phyloP scores from a whole-genome alignment of 306 rosid species.

The Pyrus communis region DNA sequence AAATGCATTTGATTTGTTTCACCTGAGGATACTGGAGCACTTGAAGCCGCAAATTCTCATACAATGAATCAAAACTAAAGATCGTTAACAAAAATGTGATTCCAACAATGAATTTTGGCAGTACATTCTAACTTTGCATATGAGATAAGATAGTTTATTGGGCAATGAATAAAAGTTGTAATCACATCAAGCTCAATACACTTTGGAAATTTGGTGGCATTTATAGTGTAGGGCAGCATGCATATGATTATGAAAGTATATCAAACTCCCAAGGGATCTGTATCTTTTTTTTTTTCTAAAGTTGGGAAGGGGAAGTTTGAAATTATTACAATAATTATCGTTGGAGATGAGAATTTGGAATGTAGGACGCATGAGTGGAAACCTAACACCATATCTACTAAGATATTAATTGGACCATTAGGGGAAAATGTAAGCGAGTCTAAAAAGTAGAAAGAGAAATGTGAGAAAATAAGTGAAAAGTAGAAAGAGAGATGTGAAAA shows the following conservation, averaged over 20 bases:
- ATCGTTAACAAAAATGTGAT: neutral
- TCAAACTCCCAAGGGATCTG: neutral
- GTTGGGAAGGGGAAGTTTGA: no score
- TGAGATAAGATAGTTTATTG: neutral
- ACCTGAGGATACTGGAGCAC: neutral
- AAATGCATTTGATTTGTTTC: neutral
- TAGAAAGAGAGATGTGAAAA: neutral
- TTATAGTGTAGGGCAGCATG: neutral
- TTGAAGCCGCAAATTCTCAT: neutral
- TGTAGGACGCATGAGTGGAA: no score
- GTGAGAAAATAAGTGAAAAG: neutral
- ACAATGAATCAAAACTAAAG: neutral
- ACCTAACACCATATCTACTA: rapidly evolving
- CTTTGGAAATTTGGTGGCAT: no score
- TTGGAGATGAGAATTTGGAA: no score
- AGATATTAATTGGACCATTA: no score
- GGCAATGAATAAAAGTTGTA: no score
- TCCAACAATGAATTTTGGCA: neutral
- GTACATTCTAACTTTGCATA: neutral
- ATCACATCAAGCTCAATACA: no score
- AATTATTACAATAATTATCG: no score
- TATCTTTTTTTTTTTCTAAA: no score
- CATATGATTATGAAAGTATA: neutral
- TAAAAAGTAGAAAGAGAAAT: no score
- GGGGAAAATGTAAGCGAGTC: no score